Conservation (phyloP, 768 basidiomycete genomes). For the Neoboletus subvelutipes region DNA sequence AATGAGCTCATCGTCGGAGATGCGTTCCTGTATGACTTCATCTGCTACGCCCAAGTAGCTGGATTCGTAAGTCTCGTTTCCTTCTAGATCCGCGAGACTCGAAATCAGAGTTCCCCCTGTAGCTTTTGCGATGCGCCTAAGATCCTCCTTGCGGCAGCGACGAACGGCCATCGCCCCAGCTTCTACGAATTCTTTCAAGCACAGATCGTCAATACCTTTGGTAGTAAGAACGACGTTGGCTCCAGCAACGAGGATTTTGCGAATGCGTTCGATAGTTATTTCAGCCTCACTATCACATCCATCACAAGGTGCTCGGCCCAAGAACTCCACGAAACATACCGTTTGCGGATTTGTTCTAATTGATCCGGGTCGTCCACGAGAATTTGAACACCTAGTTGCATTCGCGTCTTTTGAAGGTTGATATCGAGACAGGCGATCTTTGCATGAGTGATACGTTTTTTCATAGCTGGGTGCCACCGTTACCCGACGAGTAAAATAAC, state of each 20-base stretch:
- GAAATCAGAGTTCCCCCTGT: constrained; percentile 93
- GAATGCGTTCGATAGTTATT: constrained; percentile 92
- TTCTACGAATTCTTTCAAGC: constrained; percentile 98
- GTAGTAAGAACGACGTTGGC: constrained; percentile 97
- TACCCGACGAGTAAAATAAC: background rate
- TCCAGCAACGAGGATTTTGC: constrained; percentile 93
- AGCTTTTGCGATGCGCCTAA: constrained; percentile 94
- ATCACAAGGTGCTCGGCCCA: constrained; percentile 10
- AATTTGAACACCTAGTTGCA: constrained; percentile 98
- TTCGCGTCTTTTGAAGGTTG: constrained; percentile 92
- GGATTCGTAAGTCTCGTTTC: constrained; percentile 96
- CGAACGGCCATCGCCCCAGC: constrained; percentile 99
- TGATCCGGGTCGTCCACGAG: constrained; percentile 95
- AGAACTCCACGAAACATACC: constrained; percentile 46
- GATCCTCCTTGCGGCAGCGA: constrained; percentile 95
- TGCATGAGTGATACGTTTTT: constrained; percentile 86
- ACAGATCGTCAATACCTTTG: constrained; percentile 97
- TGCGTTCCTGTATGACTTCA: constrained; percentile 94
- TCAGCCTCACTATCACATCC: constrained; percentile 77
- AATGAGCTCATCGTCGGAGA: constrained; percentile 98
- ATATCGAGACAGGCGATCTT: constrained; percentile 99
- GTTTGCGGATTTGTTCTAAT: constrained; percentile 91
- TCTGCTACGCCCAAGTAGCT: constrained; percentile 89
- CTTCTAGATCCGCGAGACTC: constrained; percentile 92
- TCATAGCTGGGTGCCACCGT: constrained; percentile 72